Conservation (phyloP, 306 rosid species). For the Cicer chorassanicum region DNA sequence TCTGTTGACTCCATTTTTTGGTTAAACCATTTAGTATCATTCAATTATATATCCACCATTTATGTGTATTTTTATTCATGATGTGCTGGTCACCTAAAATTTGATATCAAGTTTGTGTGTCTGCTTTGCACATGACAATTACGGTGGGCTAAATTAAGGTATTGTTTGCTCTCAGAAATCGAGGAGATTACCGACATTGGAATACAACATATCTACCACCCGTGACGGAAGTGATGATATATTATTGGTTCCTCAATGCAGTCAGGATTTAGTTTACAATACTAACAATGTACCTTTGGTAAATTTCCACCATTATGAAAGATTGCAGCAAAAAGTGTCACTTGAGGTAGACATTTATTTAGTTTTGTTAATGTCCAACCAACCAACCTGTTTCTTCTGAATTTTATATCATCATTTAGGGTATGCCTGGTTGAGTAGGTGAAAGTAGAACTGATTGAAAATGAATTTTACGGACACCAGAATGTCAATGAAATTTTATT, state of each 20-base stretch:
- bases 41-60: slow-evolving; percentile 28
- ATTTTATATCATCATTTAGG: slow-evolving; percentile 16
- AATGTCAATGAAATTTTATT: slow-evolving; percentile 10
- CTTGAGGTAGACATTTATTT: slow-evolving; percentile 58
- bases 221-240: slow-evolving; percentile 60
- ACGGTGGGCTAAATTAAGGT: slow-evolving; percentile 41
- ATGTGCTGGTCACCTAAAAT: slow-evolving; percentile 25
- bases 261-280: slow-evolving; percentile 59
- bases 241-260: slow-evolving; percentile 63
- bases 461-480: background rate
- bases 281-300: slow-evolving; percentile 66
- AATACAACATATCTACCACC: slow-evolving; percentile 56
- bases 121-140: slow-evolving; percentile 17
- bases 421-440: slow-evolving; percentile 17
- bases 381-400: background rate
- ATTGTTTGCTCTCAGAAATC: slow-evolving; percentile 59
- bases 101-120: slow-evolving; percentile 14
- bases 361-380: slow-evolving; percentile 34
- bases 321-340: slow-evolving; percentile 67
- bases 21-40: slow-evolving; percentile 36
- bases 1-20: slow-evolving; percentile 27
- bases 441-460: slow-evolving; percentile 18
- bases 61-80: slow-evolving; percentile 31
- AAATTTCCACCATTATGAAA: slow-evolving; percentile 80
- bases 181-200: slow-evolving; percentile 49